Conservation (phyloP, 1,139 yeast species). For the Protomyces inouyei region DNA sequence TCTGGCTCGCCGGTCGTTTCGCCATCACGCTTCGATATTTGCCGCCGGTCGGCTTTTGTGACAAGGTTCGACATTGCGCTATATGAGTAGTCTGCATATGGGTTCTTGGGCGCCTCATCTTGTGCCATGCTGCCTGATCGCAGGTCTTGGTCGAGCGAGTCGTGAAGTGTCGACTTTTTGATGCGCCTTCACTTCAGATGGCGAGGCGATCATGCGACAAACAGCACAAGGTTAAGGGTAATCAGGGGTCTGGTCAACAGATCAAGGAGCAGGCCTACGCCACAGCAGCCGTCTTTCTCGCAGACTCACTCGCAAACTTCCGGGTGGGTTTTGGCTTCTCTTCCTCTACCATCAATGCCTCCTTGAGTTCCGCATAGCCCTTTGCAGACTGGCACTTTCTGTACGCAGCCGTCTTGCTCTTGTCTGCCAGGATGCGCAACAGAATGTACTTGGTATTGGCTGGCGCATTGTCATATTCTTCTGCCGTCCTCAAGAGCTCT, state of each 20-base stretch:
- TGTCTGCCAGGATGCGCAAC: slow-evolving; percentile 75
- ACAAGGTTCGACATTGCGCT: slow-evolving; percentile 71
- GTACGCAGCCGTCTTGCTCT: slow-evolving; percentile 49
- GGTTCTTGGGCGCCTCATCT: slow-evolving; percentile 13
- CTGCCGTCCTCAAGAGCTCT: slow-evolving; percentile 56
- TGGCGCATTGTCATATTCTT: slow-evolving; percentile 54
- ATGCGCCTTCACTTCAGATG: no score
- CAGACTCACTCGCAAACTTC: background rate
- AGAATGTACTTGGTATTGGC: slow-evolving; percentile 78
- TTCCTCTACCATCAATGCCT: background rate
- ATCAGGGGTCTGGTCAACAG: background rate
- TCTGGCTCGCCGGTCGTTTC: slow-evolving; percentile 59
- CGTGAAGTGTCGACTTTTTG: no score
- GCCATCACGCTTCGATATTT: slow-evolving; percentile 46
- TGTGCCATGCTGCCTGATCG: slow-evolving; percentile 2
- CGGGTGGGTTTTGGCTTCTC: background rate
- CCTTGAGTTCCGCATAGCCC: slow-evolving; percentile 48
- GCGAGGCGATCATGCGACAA: no score
- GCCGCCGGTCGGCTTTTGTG: slow-evolving; percentile 53
- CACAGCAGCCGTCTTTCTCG: background rate
- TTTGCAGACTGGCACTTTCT: slow-evolving; percentile 56
- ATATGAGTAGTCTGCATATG: slow-evolving; percentile 25
- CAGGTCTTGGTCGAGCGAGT: background rate
- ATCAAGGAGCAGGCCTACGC: background rate
- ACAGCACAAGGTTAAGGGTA: no score